Conservation (phyloP, 2,329 filamentous ascomycete genomes). For the Dichotomopilus funicola region DNA sequence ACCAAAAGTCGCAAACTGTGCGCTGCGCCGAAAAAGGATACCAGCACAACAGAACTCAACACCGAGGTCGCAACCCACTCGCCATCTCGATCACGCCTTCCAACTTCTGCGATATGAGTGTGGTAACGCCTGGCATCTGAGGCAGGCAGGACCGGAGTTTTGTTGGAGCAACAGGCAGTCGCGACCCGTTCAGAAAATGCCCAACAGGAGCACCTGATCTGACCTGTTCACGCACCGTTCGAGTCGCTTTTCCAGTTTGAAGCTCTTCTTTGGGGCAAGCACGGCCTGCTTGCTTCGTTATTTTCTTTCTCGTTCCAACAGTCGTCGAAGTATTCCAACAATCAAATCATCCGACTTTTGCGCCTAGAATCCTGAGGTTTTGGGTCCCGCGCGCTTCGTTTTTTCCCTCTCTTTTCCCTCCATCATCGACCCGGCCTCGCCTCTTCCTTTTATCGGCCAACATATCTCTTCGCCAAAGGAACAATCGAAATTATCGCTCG, state of each 20-base stretch:
- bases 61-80: background rate
- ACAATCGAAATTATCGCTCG: too few species aligned
- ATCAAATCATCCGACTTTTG: background rate
- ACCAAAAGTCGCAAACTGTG: constrained; percentile 3
- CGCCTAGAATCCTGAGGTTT: too few species aligned
- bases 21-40: background rate
- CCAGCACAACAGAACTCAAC: background rate
- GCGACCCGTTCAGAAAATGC: constrained; percentile 11
- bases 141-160: constrained; percentile 9
- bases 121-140: constrained; percentile 12
- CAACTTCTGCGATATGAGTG: constrained; percentile 10
- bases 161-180: constrained; percentile 12
- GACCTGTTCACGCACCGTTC: constrained; percentile 18
- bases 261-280: background rate
- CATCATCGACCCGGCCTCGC: too few species aligned
- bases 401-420: too few species aligned
- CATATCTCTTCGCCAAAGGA: too few species aligned
- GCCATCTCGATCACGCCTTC: constrained; percentile 1
- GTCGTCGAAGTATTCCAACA: constrained; percentile 4
- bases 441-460: too few species aligned
- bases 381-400: too few species aligned
- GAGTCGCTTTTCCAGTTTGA: background rate
- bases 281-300: background rate
- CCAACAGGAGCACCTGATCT: constrained; percentile 13
- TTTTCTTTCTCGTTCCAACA: background rate